Evolutionary conservation across 306 rosid species (phyloP).

Genomic region (Oxytropis ochrocephala): DNA sequence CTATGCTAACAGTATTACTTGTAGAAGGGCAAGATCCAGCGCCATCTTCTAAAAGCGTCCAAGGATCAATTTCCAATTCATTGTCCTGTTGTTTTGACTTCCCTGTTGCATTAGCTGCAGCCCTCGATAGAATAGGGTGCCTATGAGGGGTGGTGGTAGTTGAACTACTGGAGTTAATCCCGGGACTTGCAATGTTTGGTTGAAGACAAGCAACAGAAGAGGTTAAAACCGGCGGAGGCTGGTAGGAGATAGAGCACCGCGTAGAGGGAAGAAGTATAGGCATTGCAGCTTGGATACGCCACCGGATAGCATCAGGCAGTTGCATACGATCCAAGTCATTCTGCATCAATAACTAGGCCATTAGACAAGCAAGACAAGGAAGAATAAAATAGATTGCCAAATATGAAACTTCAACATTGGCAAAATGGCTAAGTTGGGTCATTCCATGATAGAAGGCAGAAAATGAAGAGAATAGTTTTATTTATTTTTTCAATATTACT

Average conservation of each 20-base stretch:
- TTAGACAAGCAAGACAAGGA: neutral
- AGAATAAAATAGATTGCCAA: neutral
- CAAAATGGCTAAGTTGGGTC: neutral
- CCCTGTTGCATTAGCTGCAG: slow-evolving; percentile 39
- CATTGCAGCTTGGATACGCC: slow-evolving; percentile 95
- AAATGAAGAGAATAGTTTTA: neutral
- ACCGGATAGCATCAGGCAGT: slow-evolving; percentile 67
- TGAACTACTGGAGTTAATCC: slow-evolving; percentile 39
- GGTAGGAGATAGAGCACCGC: slow-evolving; percentile 63
- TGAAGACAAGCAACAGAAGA: slow-evolving; percentile 59
- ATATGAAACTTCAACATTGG: neutral
- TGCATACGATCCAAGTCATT: slow-evolving; percentile 78
- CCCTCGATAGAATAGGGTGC: slow-evolving; percentile 33
- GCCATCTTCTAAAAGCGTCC: slow-evolving; percentile 92
- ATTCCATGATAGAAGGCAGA: neutral
- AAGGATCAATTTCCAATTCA: slow-evolving; percentile 79
- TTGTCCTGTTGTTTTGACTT: slow-evolving; percentile 63
- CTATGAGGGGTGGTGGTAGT: slow-evolving; percentile 47
- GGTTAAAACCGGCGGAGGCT: slow-evolving; percentile 55
- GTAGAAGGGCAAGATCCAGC: slow-evolving; percentile 78
- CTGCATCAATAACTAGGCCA: slow-evolving; percentile 38
- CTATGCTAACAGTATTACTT: slow-evolving; percentile 46
- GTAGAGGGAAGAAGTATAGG: slow-evolving; percentile 58
- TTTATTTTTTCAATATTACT: neutral
- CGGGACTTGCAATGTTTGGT: slow-evolving; percentile 38